Evolutionary conservation across 2,329 filamentous ascomycete genomes (phyloP), one percentile per base, ranked within the genome.

Genomic region (Cercospora brassicicola): DNA sequence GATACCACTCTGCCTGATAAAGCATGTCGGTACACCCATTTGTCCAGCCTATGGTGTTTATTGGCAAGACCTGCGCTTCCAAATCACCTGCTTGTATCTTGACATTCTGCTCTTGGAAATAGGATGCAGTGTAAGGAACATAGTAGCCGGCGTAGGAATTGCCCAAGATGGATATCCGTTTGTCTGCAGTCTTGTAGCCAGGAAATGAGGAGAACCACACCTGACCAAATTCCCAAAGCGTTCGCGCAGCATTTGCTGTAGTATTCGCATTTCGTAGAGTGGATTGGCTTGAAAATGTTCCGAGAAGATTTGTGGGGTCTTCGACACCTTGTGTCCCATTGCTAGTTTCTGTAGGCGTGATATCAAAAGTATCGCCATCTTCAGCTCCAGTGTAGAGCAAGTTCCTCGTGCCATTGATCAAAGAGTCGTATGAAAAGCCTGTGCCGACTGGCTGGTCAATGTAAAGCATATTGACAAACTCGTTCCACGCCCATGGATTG

Each of bases 21-120:
- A 88, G 77, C 70, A 85, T 81, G 74, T 93, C 90, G 36, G 91
- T 81, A 73, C 88, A 88, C n/a, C 89, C 90, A 76, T 92, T 91
- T 67, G 91, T 82, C 68, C 92, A 89, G 23, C 89, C 89, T 0
- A 92, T 78, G 0, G 89, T 86, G 8, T 80, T 81, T 2, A 92
- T 80, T 45, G 85, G 83, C 45, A 90, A 84, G 42, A 87, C 83
- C 6, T 87, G 78, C 3, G 68, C 68, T 2, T 71, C 20, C 45
- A 72, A 13, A 4, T 68, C 53, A 8, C 73, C 70, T 51, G 81
- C 83, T 15, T 78, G 75, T 26, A 86, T 84, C 60, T 81, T 81
- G 7, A 80, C 77, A 71, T 92, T 92, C 78, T 91, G 88, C 62
- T 84, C 75, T 72, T 89, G 82, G 64, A 84, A 84, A 67, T 81